Evolutionary conservation across 1,139 yeast genomes (phyloP).

Genomic region (Candida pseudocylindracea): DNA sequence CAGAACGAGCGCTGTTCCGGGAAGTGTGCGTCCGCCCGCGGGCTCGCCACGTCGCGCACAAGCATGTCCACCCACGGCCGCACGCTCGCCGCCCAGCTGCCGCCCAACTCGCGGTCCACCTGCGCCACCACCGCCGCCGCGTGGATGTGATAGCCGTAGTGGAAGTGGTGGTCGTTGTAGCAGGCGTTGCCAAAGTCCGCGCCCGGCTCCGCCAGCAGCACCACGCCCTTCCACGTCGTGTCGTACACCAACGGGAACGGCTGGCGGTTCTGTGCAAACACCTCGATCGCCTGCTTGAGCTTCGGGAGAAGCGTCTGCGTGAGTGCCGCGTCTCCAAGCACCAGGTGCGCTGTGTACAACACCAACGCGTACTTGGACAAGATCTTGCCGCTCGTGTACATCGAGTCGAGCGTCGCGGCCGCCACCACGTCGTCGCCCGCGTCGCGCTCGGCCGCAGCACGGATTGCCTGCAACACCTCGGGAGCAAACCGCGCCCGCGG

Average conservation of each 20-base stretch:
- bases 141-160: conserved; percentile 42
- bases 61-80: conserved; percentile 2
- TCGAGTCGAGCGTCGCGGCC: conserved; percentile 42
- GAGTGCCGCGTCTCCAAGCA: conserved; percentile 23
- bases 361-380: conserved; percentile 59
- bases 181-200: conserved; percentile 62
- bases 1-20: conserved; percentile 21
- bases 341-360: conserved; percentile 34
- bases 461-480: conserved; percentile 14
- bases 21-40: conserved; percentile 7
- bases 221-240: conserved; percentile 49
- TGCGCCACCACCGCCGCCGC: conserved; percentile 6
- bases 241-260: conserved; percentile 47
- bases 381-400: conserved; percentile 60
- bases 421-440: conserved; percentile 27
- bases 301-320: conserved; percentile 22
- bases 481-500: conserved; percentile 4
- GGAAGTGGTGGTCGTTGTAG: conserved; percentile 59
- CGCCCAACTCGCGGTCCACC: conserved; percentile 2
- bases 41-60: conserved; percentile 4
- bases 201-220: conserved; percentile 41
- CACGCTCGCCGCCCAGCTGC: conserved; percentile 1
- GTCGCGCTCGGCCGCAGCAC: conserved; percentile 26
- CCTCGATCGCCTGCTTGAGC: conserved; percentile 33
- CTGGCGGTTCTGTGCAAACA: conserved; percentile 33